Conservation (phyloP, 192 early-diverging fungal genomes). For the Jimgerdemannia lactiflua region DNA sequence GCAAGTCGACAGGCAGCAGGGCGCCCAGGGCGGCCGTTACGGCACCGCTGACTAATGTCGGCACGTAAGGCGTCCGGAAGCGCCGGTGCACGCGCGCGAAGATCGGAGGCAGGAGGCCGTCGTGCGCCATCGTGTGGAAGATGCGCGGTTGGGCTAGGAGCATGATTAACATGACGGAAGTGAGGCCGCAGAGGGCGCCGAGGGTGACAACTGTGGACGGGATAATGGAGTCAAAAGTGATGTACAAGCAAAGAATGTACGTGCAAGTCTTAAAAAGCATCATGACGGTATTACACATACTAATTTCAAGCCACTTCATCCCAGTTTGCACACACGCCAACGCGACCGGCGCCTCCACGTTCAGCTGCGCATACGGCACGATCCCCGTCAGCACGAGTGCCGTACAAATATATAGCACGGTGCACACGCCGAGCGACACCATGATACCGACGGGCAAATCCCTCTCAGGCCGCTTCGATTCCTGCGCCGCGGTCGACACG, state of each 20-base stretch:
- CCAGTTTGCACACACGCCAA: conserved; percentile 33
- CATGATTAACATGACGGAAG: conserved; percentile 73
- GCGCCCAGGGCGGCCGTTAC: conserved; percentile 67
- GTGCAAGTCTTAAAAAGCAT: too few species aligned
- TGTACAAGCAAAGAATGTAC: too few species aligned
- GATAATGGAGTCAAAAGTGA: too few species aligned
- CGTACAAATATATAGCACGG: conserved; percentile 68
- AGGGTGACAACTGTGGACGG: conserved; percentile 65
- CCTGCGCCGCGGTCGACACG: conserved; percentile 83
- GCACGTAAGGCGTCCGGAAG: conserved; percentile 73
- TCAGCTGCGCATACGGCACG: conserved; percentile 48
- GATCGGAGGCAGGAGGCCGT: conserved; percentile 76
- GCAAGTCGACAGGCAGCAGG: conserved; percentile 75
- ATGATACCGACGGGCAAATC: conserved; percentile 88
- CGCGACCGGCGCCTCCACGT: conserved; percentile 51
- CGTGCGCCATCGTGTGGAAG: conserved; percentile 82
- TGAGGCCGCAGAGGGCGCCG: conserved; percentile 75
- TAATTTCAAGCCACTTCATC: conserved; percentile 51
- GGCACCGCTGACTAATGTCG: conserved; percentile 63
- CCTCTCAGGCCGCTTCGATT: conserved; percentile 71
- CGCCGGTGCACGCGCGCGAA: conserved; percentile 69
- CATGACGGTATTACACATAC: too few species aligned
- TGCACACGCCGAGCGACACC: conserved; percentile 71
- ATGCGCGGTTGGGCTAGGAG: conserved; percentile 87
- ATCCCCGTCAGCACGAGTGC: conserved; percentile 75